Conservation (phyloP, 192 early-diverging fungal genomes). For the Backusella tarrabulga region DNA sequence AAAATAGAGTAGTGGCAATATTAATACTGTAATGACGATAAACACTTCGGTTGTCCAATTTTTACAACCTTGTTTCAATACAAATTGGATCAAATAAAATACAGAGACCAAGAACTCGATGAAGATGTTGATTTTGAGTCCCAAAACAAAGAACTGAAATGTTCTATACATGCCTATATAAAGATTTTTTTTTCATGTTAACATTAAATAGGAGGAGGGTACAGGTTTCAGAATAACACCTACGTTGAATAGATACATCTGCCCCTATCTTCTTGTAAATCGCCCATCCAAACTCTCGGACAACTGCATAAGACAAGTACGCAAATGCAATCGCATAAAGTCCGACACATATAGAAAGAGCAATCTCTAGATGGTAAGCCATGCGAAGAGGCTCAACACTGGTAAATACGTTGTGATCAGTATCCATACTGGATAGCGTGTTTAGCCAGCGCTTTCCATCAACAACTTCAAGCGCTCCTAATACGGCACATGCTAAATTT, state of each 20-base stretch:
- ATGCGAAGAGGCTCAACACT: slow-evolving; percentile 14
- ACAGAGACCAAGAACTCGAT: slow-evolving; percentile 37
- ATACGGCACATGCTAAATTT: slow-evolving; percentile 31
- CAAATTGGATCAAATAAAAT: slow-evolving; percentile 34
- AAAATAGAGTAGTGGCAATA: slow-evolving; percentile 33
- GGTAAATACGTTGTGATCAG: not conserved
- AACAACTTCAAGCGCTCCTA: slow-evolving; percentile 33
- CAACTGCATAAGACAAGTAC: slow-evolving; percentile 27
- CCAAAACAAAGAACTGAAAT: slow-evolving; percentile 37
- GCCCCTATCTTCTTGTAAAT: slow-evolving; percentile 69
- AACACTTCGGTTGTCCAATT: slow-evolving; percentile 25
- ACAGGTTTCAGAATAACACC: slow-evolving; percentile 13
- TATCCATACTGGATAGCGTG: slow-evolving; percentile 1
- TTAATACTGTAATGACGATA: slow-evolving; percentile 25
- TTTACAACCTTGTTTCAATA: slow-evolving; percentile 4
- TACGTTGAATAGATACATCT: slow-evolving; percentile 50
- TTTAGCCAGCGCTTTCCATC: slow-evolving; percentile 29
- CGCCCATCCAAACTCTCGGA: slow-evolving; percentile 46
- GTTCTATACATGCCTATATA: slow-evolving; percentile 35
- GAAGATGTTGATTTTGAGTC: slow-evolving; percentile 41
- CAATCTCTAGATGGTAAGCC: slow-evolving; percentile 33
- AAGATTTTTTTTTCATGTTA: not conserved
- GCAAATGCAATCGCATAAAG: slow-evolving; percentile 30
- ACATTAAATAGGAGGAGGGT: not conserved
- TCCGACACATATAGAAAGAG: slow-evolving; percentile 17